These are phyloP conservation scores for Candolleomyces eurysporus DNA, from an alignment of 768 basidiomycete genomes.

Conservation along the genomic window DNA sequence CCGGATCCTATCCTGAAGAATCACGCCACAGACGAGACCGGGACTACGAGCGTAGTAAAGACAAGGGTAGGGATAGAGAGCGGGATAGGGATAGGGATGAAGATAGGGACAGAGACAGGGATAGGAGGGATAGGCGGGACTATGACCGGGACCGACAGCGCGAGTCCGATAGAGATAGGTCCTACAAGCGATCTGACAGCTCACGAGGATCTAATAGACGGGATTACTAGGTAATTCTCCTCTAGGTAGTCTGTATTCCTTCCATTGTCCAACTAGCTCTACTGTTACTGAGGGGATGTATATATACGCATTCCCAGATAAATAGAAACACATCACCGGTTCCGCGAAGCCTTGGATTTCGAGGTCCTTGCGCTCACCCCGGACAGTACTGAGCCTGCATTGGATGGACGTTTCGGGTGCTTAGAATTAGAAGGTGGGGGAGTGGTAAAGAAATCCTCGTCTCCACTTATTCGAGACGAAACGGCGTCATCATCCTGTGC, in stretches of 20 bases:
- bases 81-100: conserved; percentile 11
- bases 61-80: conserved; percentile 12
- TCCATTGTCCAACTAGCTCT: not conserved
- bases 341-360: conserved; percentile 4
- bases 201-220: not conserved
- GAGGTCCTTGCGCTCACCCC: conserved; percentile 1
- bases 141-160: conserved; percentile 6
- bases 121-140: conserved; percentile 4
- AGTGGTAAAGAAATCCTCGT: conserved; percentile 30
- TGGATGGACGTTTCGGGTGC: not conserved
- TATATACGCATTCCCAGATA: not conserved
- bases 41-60: conserved; percentile 9
- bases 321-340: not conserved
- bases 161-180: conserved; percentile 8
- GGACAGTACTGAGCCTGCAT: conserved; percentile 5
- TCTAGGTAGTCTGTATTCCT: not conserved
- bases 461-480: conserved; percentile 26
- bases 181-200: not conserved
- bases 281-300: not conserved
- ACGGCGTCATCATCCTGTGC: conserved; percentile 24
- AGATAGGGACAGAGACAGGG: conserved; percentile 5
- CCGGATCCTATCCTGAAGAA: conserved; percentile 12
- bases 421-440: conserved; percentile 7
- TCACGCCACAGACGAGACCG: conserved; percentile 20
- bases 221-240: not conserved